Evolutionary conservation across 2,329 filamentous ascomycete species (phyloP).

Genomic region (Fusarium continuum): DNA sequence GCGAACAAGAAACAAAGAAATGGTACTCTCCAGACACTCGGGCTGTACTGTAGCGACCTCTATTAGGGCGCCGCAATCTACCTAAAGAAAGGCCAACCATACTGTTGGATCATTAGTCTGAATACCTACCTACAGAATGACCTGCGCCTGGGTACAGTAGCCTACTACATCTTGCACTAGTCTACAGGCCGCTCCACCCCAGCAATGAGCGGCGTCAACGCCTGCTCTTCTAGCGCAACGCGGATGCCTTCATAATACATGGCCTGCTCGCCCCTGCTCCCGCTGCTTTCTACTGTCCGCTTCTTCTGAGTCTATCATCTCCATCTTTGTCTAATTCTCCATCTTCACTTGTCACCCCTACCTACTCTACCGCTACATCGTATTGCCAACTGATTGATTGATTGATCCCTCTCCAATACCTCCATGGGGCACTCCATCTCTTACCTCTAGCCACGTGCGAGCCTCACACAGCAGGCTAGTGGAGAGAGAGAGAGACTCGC

Average conservation of each 20-base stretch:
- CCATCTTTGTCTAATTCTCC: not conserved
- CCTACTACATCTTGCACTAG: too few relatives aligned
- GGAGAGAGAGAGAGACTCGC: slow-evolving; percentile 30
- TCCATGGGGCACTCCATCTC: slow-evolving; percentile 35
- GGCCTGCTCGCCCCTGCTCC: slow-evolving; percentile 34
- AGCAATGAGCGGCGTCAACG: slow-evolving; percentile 43
- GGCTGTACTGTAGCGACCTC: too few relatives aligned
- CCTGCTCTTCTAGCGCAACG: slow-evolving; percentile 43
- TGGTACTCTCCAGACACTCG: too few relatives aligned
- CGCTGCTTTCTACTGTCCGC: slow-evolving; percentile 7
- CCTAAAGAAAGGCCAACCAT: slow-evolving; percentile 15
- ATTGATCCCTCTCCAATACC: not conserved
- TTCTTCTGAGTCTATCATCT: slow-evolving; percentile 13
- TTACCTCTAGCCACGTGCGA: slow-evolving; percentile 37
- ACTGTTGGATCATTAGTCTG: slow-evolving; percentile 21
- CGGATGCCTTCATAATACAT: slow-evolving; percentile 45
- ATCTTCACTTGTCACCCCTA: not conserved
- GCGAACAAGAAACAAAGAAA: slow-evolving; percentile 17
- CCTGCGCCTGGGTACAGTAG: too few relatives aligned
- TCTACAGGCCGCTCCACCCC: slow-evolving; percentile 38
- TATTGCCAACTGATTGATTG: too few relatives aligned
- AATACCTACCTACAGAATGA: slow-evolving; percentile 32
- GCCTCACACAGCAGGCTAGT: slow-evolving; percentile 34
- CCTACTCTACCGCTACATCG: not conserved
- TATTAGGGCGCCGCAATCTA: too few relatives aligned